Evolutionary conservation across 208 protist genomes (phyloP).

Genomic region (Acanthamoeba royreba): DNA sequence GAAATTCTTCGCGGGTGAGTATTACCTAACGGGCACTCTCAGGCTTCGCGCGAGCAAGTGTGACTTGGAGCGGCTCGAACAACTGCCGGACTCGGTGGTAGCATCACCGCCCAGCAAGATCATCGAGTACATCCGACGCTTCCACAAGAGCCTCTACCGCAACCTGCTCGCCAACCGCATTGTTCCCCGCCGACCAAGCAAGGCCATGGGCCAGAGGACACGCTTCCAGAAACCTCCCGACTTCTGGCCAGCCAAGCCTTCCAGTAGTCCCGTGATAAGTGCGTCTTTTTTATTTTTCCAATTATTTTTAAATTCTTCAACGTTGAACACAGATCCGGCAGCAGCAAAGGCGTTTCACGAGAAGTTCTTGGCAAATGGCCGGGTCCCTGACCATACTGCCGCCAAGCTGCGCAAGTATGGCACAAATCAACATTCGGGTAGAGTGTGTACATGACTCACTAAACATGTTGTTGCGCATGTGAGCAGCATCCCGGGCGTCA

Average conservation of each 20-base stretch:
- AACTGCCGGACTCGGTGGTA: background rate
- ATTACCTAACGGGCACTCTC: background rate
- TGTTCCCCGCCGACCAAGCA: background rate
- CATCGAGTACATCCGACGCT: background rate
- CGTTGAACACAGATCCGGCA: background rate
- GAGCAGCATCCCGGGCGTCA: no score
- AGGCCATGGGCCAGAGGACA: background rate
- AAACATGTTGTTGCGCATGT: no score
- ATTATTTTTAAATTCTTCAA: background rate
- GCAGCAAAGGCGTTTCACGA: background rate
- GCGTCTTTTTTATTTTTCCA: background rate
- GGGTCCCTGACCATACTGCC: no score
- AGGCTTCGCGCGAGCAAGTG: background rate
- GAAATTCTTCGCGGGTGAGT: background rate
- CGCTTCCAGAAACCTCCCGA: background rate
- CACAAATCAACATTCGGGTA: no score
- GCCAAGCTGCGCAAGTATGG: no score
- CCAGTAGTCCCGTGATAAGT: background rate
- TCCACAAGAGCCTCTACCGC: background rate
- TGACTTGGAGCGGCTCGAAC: background rate
- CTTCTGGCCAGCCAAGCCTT: background rate
- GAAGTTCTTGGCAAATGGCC: no score
- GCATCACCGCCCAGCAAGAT: background rate
- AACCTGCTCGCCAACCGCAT: background rate
- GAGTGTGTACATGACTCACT: no score